phyloP scores from a whole-genome alignment of 2,329 filamentous ascomycete species.

The Aspergillus ustus region DNA sequence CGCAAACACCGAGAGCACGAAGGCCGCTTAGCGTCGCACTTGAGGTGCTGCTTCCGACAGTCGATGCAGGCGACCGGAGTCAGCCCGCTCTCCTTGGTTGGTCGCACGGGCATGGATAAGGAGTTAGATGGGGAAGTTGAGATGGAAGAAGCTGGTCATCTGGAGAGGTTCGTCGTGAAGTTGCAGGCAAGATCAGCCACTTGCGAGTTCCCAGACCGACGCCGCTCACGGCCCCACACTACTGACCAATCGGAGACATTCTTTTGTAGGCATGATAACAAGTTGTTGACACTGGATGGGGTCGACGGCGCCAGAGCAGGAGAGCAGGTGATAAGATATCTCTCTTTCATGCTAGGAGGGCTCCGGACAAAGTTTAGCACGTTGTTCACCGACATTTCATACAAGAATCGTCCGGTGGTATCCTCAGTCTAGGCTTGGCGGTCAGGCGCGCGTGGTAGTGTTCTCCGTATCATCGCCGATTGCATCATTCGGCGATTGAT shows the following conservation, averaged over 20 bases:
- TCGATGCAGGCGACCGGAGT: conserved; percentile 50
- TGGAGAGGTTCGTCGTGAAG: neutral
- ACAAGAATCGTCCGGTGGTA: too few species aligned
- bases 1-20: conserved; percentile 66
- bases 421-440: too few species aligned
- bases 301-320: too few species aligned
- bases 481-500: too few species aligned
- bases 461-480: too few species aligned
- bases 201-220: neutral
- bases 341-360: too few species aligned
- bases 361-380: too few species aligned
- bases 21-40: conserved; percentile 71
- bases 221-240: neutral
- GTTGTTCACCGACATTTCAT: too few species aligned
- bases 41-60: conserved; percentile 66
- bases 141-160: neutral
- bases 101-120: conserved; percentile 9
- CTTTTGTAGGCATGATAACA: neutral
- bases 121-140: neutral
- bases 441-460: too few species aligned
- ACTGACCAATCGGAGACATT: neutral
- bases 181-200: neutral
- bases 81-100: conserved; percentile 24
- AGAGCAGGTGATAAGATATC: too few species aligned
- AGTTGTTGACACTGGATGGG: too few species aligned